Evolutionary conservation across 2,329 filamentous ascomycete species (phyloP).

Genomic region (Aspergillus piperis): DNA sequence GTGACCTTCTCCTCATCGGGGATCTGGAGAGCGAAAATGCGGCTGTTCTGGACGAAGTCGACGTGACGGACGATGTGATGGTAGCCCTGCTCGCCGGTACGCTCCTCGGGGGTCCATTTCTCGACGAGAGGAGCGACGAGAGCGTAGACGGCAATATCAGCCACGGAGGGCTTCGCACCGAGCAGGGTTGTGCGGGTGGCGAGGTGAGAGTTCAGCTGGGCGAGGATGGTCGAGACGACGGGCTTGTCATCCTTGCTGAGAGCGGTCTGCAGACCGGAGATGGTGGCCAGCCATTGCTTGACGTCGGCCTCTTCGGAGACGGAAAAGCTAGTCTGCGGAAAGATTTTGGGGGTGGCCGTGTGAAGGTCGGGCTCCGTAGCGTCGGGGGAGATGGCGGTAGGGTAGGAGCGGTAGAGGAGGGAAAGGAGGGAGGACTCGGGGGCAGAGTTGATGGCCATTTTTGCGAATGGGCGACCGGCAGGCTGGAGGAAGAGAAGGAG

Average conservation of each 20-base stretch:
- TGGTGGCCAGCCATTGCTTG: constrained; percentile 81
- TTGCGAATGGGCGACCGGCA: constrained; percentile 24
- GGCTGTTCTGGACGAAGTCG: constrained; percentile 92
- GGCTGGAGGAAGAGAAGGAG: constrained; percentile 9
- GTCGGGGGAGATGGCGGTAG: constrained; percentile 41
- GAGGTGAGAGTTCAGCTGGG: constrained; percentile 81
- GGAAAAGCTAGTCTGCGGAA: constrained; percentile 70
- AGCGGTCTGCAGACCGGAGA: constrained; percentile 66
- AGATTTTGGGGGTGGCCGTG: constrained; percentile 61
- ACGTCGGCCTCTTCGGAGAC: constrained; percentile 82
- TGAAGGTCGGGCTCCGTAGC: constrained; percentile 47
- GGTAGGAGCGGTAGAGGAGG: constrained; percentile 49
- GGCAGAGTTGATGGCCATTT: constrained; percentile 33
- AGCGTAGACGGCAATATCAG: constrained; percentile 81
- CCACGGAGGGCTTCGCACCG: constrained; percentile 83
- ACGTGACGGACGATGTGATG: constrained; percentile 89
- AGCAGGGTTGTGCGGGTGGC: constrained; percentile 85
- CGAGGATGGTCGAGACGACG: constrained; percentile 65
- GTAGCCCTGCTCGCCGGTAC: constrained; percentile 83
- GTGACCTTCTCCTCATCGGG: constrained; percentile 72
- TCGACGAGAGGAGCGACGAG: constrained; percentile 74
- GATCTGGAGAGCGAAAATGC: constrained; percentile 68
- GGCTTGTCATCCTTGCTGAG: constrained; percentile 53
- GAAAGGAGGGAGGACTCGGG: constrained; percentile 47
- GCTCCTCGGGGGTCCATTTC: constrained; percentile 79